phyloP scores from a whole-genome alignment of 2,329 filamentous ascomycete species.

The Hirsutella minnesotensis region DNA sequence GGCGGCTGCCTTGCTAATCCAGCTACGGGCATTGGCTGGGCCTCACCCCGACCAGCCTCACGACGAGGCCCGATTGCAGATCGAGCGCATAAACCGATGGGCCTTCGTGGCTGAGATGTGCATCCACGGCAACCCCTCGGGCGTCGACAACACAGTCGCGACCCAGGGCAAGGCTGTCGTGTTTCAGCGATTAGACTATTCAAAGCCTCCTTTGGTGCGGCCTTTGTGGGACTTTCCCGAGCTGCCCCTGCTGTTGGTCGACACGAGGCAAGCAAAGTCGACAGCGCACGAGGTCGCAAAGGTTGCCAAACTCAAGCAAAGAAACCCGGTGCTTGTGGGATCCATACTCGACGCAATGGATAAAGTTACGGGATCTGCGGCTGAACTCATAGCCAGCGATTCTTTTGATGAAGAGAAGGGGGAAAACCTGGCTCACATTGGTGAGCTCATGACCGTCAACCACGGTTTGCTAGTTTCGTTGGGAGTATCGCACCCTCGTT shows the following conservation, averaged over 20 bases:
- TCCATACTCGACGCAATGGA: slow-evolving; percentile 81
- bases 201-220: slow-evolving; percentile 62
- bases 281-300: slow-evolving; percentile 80
- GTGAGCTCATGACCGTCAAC: slow-evolving; percentile 85
- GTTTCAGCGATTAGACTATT: slow-evolving; percentile 71
- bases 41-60: slow-evolving; percentile 85
- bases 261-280: slow-evolving; percentile 79
- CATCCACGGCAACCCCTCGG: slow-evolving; percentile 93
- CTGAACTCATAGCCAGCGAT: slow-evolving; percentile 42
- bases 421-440: slow-evolving; percentile 58
- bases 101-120: slow-evolving; percentile 95
- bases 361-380: slow-evolving; percentile 47
- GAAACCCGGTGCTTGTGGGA: slow-evolving; percentile 66
- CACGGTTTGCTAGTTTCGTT: slow-evolving; percentile 85
- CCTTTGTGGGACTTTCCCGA: slow-evolving; percentile 83
- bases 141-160: slow-evolving; percentile 92
- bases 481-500: slow-evolving; percentile 85
- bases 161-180: slow-evolving; percentile 90
- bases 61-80: slow-evolving; percentile 76
- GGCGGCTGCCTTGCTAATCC: slow-evolving; percentile 70
- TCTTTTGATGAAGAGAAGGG: slow-evolving; percentile 56
- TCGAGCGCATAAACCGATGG: slow-evolving; percentile 96
- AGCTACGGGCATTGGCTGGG: slow-evolving; percentile 77
- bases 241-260: slow-evolving; percentile 77
- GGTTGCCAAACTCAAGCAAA: slow-evolving; percentile 58